Evolutionary conservation across 805 yeast genomes (phyloP), one percentile per base, ranked within the genome.

Genomic region (Starmerella bombicola): DNA sequence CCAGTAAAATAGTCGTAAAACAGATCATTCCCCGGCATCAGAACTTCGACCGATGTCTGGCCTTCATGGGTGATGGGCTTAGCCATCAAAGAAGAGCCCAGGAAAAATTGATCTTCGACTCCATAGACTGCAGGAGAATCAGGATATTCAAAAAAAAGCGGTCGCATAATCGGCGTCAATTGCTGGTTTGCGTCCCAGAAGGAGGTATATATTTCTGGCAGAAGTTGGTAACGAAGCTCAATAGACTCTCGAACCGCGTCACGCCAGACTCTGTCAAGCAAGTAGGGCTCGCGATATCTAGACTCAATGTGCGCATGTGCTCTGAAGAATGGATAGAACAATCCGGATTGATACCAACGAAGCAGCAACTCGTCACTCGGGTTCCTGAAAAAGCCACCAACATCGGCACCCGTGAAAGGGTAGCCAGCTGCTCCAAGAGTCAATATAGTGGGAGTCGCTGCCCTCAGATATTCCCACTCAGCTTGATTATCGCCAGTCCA

Each of bases 401-500:
- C 88, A 63, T 91, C 99, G 7, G 95, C 88, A 7, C 99, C 99
- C 5, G 80, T 71, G 62, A 86, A 88, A 23, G 95, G 95, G 76
- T 76, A 78, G 7, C 94, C 94, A 1, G 74, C 82, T 22, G 82
- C 64, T 35, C 85, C 84, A 49, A 78, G 70, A 3, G 93, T 81
- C 44, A 91, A 65, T 13, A 83, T 60, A 95, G 85, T 86, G 5
- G 97, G 95, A 33, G 84, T 70, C 0, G 95, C 82, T 4, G 73
- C 68, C 50, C 70, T 68, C 46, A 91, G 66, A 54, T 84, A 80
- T 47, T 79, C 91, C 98, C 98, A 91, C 50, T 71, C 78, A 3
- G 95, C 83, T 71, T 74, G 78, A 59, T 88, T 91, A 59, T 91
- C 99, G 33, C 99, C 99, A 0, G 95, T 84, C 99, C 98, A 91